Evolutionary conservation across 2,329 filamentous ascomycete species (phyloP), one percentile per base, ranked within the genome.

Genomic region (Penicillium oxalicum): DNA sequence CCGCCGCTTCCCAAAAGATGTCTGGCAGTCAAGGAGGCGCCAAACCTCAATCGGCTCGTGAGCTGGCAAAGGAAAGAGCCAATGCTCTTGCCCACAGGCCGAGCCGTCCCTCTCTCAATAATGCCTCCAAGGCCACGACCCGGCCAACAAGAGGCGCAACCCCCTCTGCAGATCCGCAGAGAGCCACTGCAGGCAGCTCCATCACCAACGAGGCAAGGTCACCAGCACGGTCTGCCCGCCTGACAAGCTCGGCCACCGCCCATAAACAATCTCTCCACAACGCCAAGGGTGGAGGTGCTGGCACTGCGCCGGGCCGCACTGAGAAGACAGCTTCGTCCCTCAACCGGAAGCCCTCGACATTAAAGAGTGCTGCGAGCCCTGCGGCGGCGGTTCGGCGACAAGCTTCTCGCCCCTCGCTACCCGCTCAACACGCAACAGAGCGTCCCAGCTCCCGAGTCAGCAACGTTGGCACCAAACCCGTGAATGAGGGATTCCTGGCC

Each of bases 401-500:
- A 49, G 28, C 67, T 26, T 62, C 63, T 50, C 63, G 63, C n/a
- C 51, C 62, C 13, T 67, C 68, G 11, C 55, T 66, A 29, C 59
- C 62, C 24, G 40, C 56, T 25, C 61, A 66, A 8, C 49, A 62
- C 18, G 56, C 55, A 8, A 64, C 56, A 40, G 65, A 70, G 24
- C 64, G 71, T 37, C 66, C 73, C 6, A 66, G 64, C 40, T 73
- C 73, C 24, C 70, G 73, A 24, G 53, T 60, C 24, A 74, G 72
- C 56, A 68, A 65, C 41, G 58, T 56, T 12, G 62, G 57, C 44
- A 48, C 66, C 24, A 71, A 65, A 46, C 65, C 68, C 6, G 62
- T 71, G 4, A 72, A 74, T 49, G 73, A 76, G 29, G 63, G 71
- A 1, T 77, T 77, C 55, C 60, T 77, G 32, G 74, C 74, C 11